Evolutionary conservation across 208 protist species (phyloP).

Genomic region (Sergeia podlipaevii): DNA sequence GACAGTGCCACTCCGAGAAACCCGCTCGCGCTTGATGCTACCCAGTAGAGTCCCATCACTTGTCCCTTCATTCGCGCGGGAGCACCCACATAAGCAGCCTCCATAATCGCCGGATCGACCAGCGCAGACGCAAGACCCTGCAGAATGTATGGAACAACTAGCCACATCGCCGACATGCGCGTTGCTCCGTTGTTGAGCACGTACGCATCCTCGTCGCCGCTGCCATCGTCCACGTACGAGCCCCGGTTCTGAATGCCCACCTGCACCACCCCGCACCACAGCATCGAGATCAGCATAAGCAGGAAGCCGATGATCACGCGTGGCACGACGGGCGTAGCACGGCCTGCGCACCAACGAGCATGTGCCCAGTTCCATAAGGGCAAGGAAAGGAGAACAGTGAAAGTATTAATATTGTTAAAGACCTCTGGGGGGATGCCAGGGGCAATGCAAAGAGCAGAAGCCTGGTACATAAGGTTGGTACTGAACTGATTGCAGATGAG

Average conservation of each 20-base stretch:
- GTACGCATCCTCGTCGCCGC: constrained; percentile 25
- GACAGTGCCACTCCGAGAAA: constrained; percentile 59
- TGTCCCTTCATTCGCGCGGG: constrained; percentile 59
- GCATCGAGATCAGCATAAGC: constrained; percentile 43
- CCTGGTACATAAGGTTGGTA: constrained; percentile 61
- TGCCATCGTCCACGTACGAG: constrained; percentile 26
- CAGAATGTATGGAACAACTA: constrained; percentile 51
- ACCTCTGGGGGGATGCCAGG: constrained; percentile 39
- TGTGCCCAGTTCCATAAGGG: no score
- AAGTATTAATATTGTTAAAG: constrained; percentile 71
- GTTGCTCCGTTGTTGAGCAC: constrained; percentile 13
- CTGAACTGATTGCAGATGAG: constrained; percentile 66
- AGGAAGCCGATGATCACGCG: constrained; percentile 25
- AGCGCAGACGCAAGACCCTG: constrained; percentile 57
- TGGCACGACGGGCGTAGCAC: constrained; percentile 38
- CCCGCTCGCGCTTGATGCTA: constrained; percentile 58
- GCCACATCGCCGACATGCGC: constrained; percentile 40
- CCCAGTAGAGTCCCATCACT: constrained; percentile 62
- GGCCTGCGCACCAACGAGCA: no score
- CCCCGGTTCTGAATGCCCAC: constrained; percentile 28
- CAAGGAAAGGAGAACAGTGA: constrained; percentile 48
- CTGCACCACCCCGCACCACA: constrained; percentile 57
- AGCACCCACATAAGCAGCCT: constrained; percentile 52
- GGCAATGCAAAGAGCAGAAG: constrained; percentile 32
- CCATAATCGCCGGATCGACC: constrained; percentile 64